Conservation (phyloP, 106 monocot genomes). For the Apostasia ramifera region DNA sequence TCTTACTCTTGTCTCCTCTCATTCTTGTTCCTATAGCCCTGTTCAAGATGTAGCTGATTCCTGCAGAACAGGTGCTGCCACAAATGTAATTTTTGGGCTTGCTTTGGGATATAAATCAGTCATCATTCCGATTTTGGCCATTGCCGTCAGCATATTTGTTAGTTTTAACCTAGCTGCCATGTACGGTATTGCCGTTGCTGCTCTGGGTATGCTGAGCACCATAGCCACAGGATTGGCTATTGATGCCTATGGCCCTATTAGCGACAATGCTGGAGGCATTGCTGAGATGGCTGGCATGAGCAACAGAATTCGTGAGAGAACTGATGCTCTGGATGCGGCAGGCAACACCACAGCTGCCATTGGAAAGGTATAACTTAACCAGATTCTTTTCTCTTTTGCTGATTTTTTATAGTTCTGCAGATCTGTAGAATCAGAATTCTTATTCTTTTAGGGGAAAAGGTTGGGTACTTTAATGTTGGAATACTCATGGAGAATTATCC, state of each 20-base stretch:
- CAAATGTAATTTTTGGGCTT: conserved; percentile 71
- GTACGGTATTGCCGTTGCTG: conserved; percentile 74
- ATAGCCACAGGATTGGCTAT: conserved; percentile 66
- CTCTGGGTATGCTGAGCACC: conserved; percentile 67
- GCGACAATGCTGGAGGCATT: conserved; percentile 93
- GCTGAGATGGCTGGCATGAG: conserved; percentile 98
- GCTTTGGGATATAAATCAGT: conserved; percentile 76
- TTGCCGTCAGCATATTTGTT: conserved; percentile 59
- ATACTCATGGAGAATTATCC: too few relatives aligned
- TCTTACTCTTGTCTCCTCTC: neutral
- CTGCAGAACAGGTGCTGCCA: conserved; percentile 68
- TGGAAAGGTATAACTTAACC: conserved; percentile 42
- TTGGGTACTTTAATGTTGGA: too few relatives aligned
- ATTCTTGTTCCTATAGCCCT: conserved; percentile 28
- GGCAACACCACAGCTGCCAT: conserved; percentile 94
- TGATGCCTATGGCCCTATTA: conserved; percentile 70
- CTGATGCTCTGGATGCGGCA: conserved; percentile 83
- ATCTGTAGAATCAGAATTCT: too few relatives aligned
- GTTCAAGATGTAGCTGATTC: conserved; percentile 79
- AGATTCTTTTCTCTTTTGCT: neutral
- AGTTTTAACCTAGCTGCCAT: conserved; percentile 72
- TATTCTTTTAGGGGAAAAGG: too few relatives aligned
- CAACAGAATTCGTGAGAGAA: conserved; percentile 71
- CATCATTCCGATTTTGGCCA: conserved; percentile 68
- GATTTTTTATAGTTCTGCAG: neutral